Evolutionary conservation across 2,329 filamentous ascomycete species (phyloP).

Genomic region (Neurospora crassa): DNA sequence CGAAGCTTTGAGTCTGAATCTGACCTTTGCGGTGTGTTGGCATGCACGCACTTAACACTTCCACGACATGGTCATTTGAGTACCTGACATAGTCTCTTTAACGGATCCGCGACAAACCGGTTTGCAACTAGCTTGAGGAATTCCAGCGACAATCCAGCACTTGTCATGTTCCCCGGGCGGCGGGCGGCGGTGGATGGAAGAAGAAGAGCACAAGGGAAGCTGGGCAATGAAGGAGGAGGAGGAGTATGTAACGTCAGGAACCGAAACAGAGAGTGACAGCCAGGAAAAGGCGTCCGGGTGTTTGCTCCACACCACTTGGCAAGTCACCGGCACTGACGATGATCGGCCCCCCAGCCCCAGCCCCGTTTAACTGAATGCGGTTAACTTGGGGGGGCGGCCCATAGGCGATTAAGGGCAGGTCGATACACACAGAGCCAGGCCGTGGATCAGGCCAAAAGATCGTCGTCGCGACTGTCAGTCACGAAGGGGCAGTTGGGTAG

Average conservation of each 20-base stretch:
- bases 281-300: not conserved
- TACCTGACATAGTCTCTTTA: too few relatives aligned
- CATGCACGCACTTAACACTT: too few relatives aligned
- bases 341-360: not conserved
- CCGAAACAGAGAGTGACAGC: not conserved
- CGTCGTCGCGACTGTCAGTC: not conserved
- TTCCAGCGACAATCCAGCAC: not conserved
- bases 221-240: too few relatives aligned
- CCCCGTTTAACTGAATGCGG: not conserved
- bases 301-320: not conserved
- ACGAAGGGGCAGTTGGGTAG: not conserved
- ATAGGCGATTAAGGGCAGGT: not conserved
- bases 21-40: too few relatives aligned
- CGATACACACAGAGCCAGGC: not conserved
- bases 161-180: not conserved
- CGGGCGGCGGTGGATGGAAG: not conserved
- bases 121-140: not conserved
- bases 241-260: not conserved
- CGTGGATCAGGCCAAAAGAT: not conserved
- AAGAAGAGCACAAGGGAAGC: not conserved
- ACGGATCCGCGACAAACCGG: not conserved
- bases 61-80: too few relatives aligned
- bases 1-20: too few relatives aligned
- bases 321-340: not conserved
- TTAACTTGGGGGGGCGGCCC: not conserved